These are phyloP conservation scores for Acer negundo DNA, from an alignment of 345 rosid genomes.

Conservation along the genomic window DNA sequence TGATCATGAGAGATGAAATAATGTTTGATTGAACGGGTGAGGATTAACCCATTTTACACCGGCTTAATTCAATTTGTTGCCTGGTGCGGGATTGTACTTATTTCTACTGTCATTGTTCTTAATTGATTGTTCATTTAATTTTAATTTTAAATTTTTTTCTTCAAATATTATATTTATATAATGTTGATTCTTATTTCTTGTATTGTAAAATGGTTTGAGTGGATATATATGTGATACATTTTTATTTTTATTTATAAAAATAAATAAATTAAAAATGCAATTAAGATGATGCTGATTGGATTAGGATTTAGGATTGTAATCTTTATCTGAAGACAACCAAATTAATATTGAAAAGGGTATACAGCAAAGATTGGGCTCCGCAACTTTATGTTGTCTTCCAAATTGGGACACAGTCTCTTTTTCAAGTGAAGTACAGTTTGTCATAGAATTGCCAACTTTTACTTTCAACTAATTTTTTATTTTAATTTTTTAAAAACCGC, in stretches of 20 bases:
- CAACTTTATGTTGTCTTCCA: conserved; percentile 11
- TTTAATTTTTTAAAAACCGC: too few species aligned
- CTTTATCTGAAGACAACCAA: background rate
- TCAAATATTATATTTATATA: background rate
- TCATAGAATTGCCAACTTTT: conserved; percentile 1
- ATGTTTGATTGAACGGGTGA: conserved; percentile 15
- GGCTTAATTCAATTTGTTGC: conserved; percentile 24
- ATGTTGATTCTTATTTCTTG: background rate
- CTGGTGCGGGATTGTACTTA: conserved; percentile 15
- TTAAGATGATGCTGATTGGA: background rate
- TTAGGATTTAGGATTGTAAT: background rate
- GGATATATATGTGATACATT: too few species aligned
- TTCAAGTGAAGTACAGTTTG: conserved; percentile 21
- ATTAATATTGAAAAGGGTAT: background rate
- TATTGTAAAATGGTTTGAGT: too few species aligned
- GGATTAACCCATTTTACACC: conserved; percentile 26
- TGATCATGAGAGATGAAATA: background rate
- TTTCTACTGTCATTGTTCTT: background rate
- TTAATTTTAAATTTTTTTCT: background rate
- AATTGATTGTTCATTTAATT: background rate
- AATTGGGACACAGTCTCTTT: conserved; percentile 4
- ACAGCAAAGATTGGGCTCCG: conserved; percentile 18
- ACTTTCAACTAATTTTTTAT: background rate
- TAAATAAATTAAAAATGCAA: background rate
- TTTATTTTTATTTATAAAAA: too few species aligned